Evolutionary conservation across 306 rosid species (phyloP), one percentile per base, ranked within the genome.

Genomic region (Dalbergia cultrata): DNA sequence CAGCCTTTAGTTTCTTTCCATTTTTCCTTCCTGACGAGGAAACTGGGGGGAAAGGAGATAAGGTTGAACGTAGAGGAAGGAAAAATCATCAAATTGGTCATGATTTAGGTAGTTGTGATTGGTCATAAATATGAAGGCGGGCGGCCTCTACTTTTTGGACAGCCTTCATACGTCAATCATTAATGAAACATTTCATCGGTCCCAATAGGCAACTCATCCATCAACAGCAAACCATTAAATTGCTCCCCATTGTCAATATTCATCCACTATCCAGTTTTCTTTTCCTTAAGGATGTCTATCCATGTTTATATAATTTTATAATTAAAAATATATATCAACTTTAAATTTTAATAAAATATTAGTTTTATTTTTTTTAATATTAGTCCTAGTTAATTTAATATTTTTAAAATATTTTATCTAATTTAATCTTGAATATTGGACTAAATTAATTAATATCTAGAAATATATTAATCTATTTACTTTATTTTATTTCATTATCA

Each of bases 11-110:
- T 5, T 18, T 10, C 18, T 16, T 52, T 52, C 58, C 16, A 14
- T 13, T 52, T 52, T 52, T 52, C 37, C 31, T 12, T 0, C 67
- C 41, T 31, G 67, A 26, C 67, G 39, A 61, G 62, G 75, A 69
- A 58, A 79, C 54, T 2, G 64, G 72, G 35, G 78, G 65, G 77
- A 21, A 80, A 49, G 16, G 58, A 5, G 72, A 80, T 80, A 80
- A 61, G 77, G 53, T 60, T 45, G 63, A 26, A 34, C 8, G 5
- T 6, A 12, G 31, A 1, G 13, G 34, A 18, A 43, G 49, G 12
- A 26, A 69, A 67, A 79, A 69, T 11, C 26, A 19, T 50, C 34
- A 10, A 64, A 64, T 66, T 17, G 65, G 45, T n/a, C 73, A 53
- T 53, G 21, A 53, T 16, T 4, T 6, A 63, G 16, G 49, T 16